Evolutionary conservation across 2,329 filamentous ascomycete genomes (phyloP).

Genomic region (Talaromyces rugulosus): DNA sequence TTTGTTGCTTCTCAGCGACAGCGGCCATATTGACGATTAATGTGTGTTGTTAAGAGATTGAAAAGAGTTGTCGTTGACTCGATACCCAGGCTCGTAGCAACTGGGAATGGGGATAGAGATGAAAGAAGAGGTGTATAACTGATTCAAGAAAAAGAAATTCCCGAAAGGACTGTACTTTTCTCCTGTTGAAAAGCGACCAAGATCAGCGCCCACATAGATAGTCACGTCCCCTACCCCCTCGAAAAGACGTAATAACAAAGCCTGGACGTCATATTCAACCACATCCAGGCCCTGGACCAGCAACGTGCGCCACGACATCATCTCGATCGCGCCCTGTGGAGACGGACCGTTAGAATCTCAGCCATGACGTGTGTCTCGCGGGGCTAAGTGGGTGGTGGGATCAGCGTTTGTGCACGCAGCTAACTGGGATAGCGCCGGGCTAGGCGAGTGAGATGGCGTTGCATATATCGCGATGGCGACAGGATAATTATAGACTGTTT

Average conservation of each 20-base stretch:
- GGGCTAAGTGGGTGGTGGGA: neutral
- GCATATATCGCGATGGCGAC: neutral
- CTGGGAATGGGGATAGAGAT: neutral
- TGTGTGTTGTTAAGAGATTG: neutral
- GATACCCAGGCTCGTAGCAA: neutral
- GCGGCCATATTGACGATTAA: neutral
- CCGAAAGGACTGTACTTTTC: neutral
- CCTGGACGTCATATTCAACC: neutral
- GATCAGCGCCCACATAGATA: too few relatives aligned
- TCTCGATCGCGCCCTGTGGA: neutral
- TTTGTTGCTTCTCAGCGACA: conserved; percentile 6
- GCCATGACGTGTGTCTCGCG: neutral
- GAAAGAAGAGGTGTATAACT: neutral
- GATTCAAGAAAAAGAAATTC: too few relatives aligned
- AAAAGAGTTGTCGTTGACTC: neutral
- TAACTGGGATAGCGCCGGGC: neutral
- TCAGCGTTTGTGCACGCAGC: neutral
- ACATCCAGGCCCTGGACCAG: too few relatives aligned
- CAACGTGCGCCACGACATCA: neutral
- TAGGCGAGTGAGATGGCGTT: neutral
- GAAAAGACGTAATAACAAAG: neutral
- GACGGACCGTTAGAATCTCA: neutral
- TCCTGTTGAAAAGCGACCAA: neutral
- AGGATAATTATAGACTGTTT: neutral
- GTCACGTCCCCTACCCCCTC: neutral